Evolutionary conservation across 2,329 filamentous ascomycete genomes (phyloP).

Genomic region (Gyromitra esculenta): DNA sequence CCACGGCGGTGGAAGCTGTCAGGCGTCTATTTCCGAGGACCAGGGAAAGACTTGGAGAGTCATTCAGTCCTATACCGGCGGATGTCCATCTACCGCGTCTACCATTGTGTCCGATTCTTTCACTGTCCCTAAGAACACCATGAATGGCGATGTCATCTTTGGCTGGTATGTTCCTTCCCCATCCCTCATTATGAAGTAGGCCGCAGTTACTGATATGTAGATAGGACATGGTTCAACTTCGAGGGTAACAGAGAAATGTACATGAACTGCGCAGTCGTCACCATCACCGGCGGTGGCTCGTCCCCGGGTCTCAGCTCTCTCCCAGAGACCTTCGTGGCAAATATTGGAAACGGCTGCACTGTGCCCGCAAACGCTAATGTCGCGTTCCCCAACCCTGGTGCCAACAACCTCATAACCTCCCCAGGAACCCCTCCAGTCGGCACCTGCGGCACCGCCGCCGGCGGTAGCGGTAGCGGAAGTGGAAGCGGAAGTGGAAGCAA

Average conservation of each 20-base stretch:
- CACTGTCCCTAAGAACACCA: constrained; percentile 73
- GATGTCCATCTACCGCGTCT: constrained; percentile 70
- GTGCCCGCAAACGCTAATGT: constrained; percentile 67
- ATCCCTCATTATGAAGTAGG: not conserved
- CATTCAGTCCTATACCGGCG: constrained; percentile 85
- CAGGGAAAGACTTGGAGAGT: constrained; percentile 80
- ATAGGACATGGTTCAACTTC: constrained; percentile 79
- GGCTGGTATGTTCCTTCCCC: constrained; percentile 68
- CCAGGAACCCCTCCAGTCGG: not conserved
- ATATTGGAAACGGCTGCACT: constrained; percentile 67
- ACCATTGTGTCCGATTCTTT: constrained; percentile 65
- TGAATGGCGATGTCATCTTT: constrained; percentile 65
- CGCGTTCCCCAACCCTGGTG: constrained; percentile 70
- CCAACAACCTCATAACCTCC: not conserved
- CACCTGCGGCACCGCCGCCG: constrained; percentile 7
- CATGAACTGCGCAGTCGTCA: constrained; percentile 82
- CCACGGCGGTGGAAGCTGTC: constrained; percentile 93
- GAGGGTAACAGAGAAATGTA: constrained; percentile 84
- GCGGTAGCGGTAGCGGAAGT: not conserved
- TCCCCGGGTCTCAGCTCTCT: constrained; percentile 61
- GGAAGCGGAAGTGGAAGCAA: not conserved
- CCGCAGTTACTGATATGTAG: constrained; percentile 13
- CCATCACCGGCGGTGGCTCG: constrained; percentile 64
- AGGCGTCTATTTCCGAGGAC: constrained; percentile 85
- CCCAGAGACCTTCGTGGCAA: constrained; percentile 66